Evolutionary conservation across 768 basidiomycete genomes (phyloP).

Genomic region (Mycena rebaudengoi): DNA sequence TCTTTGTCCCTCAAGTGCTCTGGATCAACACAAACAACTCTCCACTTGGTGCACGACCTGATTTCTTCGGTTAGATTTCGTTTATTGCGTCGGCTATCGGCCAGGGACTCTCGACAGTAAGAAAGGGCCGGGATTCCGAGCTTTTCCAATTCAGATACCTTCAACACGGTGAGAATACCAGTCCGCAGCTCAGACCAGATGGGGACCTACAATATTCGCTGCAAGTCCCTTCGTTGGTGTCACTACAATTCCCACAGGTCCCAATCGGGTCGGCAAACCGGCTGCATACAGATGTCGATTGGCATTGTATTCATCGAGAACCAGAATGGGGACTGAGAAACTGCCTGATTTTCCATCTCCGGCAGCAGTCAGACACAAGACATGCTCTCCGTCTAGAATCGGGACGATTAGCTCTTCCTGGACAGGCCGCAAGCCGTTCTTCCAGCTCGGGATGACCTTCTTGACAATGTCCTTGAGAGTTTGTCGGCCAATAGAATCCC

Average conservation of each 20-base stretch:
- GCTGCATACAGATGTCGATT: neutral
- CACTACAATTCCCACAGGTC: neutral
- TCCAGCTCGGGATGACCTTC: no score
- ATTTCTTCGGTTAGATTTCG: neutral
- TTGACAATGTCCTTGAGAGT: no score
- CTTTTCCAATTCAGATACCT: neutral
- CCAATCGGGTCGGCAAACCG: neutral
- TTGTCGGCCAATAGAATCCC: no score
- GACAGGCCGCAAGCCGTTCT: no score
- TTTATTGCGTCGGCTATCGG: neutral
- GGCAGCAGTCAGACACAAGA: no score
- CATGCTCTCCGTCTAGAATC: no score
- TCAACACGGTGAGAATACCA: neutral
- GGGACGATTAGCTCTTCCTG: no score
- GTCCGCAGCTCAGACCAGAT: neutral
- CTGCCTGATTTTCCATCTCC: no score
- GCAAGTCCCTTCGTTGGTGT: conserved; percentile 4
- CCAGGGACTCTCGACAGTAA: neutral
- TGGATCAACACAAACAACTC: conserved; percentile 1
- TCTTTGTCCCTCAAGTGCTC: neutral
- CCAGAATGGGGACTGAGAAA: no score
- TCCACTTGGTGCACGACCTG: neutral
- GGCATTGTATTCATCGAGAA: neutral
- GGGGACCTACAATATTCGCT: neutral
- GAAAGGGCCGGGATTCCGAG: neutral